Conservation (phyloP, 2,329 filamentous ascomycete genomes). For the Hypoxylon rubiginosum region DNA sequence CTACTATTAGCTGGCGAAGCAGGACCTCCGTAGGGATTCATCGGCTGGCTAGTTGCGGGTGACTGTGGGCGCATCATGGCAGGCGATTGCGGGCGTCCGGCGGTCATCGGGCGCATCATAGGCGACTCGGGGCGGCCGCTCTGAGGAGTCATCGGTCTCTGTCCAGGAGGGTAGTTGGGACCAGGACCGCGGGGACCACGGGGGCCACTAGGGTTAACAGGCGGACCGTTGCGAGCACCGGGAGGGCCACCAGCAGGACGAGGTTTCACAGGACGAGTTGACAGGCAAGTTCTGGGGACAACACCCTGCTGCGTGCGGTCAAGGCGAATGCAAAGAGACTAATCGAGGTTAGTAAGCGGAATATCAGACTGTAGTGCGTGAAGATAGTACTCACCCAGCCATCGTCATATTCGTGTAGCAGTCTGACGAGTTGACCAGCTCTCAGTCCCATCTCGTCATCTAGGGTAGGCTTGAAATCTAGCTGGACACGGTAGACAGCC, state of each 20-base stretch:
- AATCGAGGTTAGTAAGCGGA: constrained; percentile 47
- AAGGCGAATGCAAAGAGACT: constrained; percentile 92
- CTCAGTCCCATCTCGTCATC: constrained; percentile 89
- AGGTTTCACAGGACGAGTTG: constrained; percentile 90
- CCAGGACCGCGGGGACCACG: constrained; percentile 53
- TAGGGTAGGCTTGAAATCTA: constrained; percentile 94
- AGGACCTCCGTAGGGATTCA: constrained; percentile 44
- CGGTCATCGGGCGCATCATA: constrained; percentile 51
- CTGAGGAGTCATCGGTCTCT: constrained; percentile 58
- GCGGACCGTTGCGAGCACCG: constrained; percentile 62
- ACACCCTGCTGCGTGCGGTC: constrained; percentile 95
- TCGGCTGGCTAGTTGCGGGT: constrained; percentile 45
- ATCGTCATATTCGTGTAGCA: constrained; percentile 97
- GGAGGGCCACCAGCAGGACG: constrained; percentile 68
- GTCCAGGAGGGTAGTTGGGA: constrained; percentile 52
- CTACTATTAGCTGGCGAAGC: constrained; percentile 46
- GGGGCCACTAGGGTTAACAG: constrained; percentile 61
- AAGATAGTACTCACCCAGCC: constrained; percentile 81
- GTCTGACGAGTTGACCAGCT: constrained; percentile 85
- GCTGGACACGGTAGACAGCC: constrained; percentile 89
- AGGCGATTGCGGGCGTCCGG: constrained; percentile 43
- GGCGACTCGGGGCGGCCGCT: constrained; percentile 53
- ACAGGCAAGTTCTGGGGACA: constrained; percentile 92
- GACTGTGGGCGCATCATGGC: constrained; percentile 44
- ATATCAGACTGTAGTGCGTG: constrained; percentile 1